Conservation (phyloP, 164 flowering plant species). For the Stephania cephalantha region DNA sequence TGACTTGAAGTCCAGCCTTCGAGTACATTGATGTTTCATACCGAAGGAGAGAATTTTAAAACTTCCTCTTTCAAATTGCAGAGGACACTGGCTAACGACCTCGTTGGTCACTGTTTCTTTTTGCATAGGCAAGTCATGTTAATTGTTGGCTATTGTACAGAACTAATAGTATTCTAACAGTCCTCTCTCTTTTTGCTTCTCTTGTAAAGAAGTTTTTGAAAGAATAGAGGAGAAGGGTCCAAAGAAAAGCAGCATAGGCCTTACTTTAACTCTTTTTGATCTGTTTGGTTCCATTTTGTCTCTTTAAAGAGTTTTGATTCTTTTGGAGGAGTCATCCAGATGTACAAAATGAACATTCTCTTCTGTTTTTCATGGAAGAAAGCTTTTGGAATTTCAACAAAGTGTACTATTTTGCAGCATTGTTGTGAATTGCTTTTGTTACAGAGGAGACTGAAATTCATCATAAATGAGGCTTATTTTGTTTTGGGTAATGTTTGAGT, state of each 20-base stretch:
- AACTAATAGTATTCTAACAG: slow-evolving; percentile 6
- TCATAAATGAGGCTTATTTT: too few species aligned
- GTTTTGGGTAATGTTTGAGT: too few species aligned
- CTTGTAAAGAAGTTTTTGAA: neutral
- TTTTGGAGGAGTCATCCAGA: neutral
- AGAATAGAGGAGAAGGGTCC: slow-evolving; percentile 5
- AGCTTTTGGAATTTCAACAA: neutral
- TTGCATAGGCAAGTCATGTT: slow-evolving; percentile 31
- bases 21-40: neutral
- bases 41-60: neutral
- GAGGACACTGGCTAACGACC: neutral
- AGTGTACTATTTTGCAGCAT: too few species aligned
- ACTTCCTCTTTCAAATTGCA: neutral
- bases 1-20: neutral
- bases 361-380: neutral
- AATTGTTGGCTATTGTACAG: slow-evolving; percentile 31
- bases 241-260: slow-evolving; percentile 2
- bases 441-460: neutral
- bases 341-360: neutral
- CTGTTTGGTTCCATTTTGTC: neutral
- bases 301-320: neutral
- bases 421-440: too few species aligned
- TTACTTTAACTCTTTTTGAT: neutral
- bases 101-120: neutral
- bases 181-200: neutral